Percentiles rank a stretch among this genome's conserved stretches.
These are phyloP conservation scores for Krasilnikovozyma curviuscula DNA, from an alignment of 768 basidiomycete genomes.

Conservation along the genomic window DNA sequence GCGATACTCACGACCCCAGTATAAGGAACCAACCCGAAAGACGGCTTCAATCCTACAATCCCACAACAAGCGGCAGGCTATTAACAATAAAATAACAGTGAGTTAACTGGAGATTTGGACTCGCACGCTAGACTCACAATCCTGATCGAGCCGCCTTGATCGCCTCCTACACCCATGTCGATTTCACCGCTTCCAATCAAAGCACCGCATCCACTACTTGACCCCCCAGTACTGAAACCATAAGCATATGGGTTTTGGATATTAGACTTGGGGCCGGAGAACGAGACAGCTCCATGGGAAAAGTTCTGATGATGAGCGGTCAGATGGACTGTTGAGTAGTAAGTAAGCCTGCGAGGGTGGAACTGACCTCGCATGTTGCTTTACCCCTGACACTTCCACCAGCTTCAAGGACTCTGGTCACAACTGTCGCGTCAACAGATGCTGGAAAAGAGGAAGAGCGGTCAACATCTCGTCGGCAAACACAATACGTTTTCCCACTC, in stretches of 20 bases:
- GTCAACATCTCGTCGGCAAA: neutral
- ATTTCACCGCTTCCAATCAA: constrained; percentile 28
- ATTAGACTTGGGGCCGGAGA: constrained; percentile 28
- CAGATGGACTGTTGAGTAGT: neutral
- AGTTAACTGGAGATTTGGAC: neutral
- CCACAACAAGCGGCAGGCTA: constrained; percentile 31
- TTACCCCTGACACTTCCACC: constrained; percentile 30
- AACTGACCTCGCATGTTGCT: constrained; percentile 27
- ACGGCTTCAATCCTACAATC: constrained; percentile 31
- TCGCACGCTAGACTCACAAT: constrained; percentile 14
- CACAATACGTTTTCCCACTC: no score
- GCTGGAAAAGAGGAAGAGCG: constrained; percentile 5
- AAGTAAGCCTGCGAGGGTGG: no score
- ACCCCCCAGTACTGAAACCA: no score
- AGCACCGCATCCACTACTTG: no score
- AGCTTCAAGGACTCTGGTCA: constrained; percentile 31
- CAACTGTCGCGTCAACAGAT: constrained; percentile 31
- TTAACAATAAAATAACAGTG: neutral
- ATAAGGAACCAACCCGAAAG: constrained; percentile 34
- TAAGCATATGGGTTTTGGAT: constrained; percentile 33
- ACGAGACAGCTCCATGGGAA: constrained; percentile 28
- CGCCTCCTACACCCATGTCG: constrained; percentile 34
- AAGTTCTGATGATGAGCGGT: constrained; percentile 16
- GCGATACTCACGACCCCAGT: constrained; percentile 32
- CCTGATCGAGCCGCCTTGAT: constrained; percentile 34